A percentile compares a stretch with the other conserved stretches of the same genome.
Conservation (phyloP, 73 alveolate genomes). For the Vitrella brassicaformis region DNA sequence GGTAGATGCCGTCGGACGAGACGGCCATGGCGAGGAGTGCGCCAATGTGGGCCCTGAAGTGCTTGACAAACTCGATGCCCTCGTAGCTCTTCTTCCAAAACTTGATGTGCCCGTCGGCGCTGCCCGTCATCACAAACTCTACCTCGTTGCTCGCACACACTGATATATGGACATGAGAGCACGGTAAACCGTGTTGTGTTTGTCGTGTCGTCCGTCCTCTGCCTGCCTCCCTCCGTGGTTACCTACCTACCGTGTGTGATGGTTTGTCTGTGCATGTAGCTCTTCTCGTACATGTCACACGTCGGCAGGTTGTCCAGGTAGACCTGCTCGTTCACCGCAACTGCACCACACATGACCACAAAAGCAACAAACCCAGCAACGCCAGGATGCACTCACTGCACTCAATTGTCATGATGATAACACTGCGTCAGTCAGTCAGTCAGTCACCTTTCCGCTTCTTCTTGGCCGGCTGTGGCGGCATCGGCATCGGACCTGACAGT, state of each 20-base stretch:
- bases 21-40: too few relatives aligned
- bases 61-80: conserved; percentile 75
- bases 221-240: too few relatives aligned
- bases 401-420: too few relatives aligned
- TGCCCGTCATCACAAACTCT: conserved; percentile 66
- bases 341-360: neutral
- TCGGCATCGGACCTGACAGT: too few relatives aligned
- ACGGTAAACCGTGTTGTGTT: too few relatives aligned
- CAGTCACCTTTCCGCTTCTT: too few relatives aligned
- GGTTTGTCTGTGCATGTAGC: neutral
- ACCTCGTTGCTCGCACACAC: neutral
- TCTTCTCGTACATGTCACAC: neutral
- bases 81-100: conserved; percentile 71
- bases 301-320: conserved; percentile 51
- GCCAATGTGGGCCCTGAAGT: conserved; percentile 64
- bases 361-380: too few relatives aligned
- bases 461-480: too few relatives aligned
- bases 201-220: too few relatives aligned
- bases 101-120: conserved; percentile 68
- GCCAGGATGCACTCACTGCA: too few relatives aligned
- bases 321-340: conserved; percentile 18
- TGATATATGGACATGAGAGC: neutral
- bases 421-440: too few relatives aligned
- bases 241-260: neutral
- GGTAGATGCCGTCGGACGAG: conserved; percentile 50